These are phyloP conservation scores for Aspergillus uvarum DNA, from an alignment of 2,329 filamentous ascomycete species.

Conservation along the genomic window DNA sequence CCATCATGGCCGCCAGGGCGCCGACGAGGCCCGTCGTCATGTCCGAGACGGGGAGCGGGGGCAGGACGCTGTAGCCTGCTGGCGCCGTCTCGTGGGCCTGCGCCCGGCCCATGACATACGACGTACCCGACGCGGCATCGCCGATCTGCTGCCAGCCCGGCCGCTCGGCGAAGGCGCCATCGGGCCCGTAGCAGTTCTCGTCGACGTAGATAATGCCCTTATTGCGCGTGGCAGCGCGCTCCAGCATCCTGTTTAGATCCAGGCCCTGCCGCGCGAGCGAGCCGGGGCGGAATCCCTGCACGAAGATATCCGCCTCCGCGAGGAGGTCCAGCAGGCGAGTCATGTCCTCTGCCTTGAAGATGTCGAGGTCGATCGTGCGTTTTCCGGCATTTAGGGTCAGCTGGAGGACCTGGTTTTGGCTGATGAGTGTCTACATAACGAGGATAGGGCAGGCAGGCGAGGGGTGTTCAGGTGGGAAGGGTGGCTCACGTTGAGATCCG, in stretches of 20 bases:
- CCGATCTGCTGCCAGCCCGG: constrained; percentile 54
- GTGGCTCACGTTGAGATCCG: constrained; percentile 31
- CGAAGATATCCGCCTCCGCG: constrained; percentile 52
- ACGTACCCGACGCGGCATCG: constrained; percentile 41
- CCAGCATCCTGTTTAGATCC: constrained; percentile 39
- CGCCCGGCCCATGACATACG: constrained; percentile 35
- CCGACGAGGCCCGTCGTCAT: constrained; percentile 14
- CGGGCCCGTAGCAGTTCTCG: constrained; percentile 52
- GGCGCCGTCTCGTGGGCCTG: constrained; percentile 17
- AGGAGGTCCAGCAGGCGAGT: constrained; percentile 43
- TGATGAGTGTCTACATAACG: too few relatives aligned
- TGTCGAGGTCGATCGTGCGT: constrained; percentile 41
- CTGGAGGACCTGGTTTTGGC: background rate
- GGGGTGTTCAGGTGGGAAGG: too few relatives aligned
- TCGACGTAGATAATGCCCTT: constrained; percentile 48
- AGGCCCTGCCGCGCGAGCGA: constrained; percentile 30
- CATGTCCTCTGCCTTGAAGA: constrained; percentile 42
- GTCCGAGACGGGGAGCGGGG: constrained; percentile 15
- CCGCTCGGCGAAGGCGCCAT: constrained; percentile 46
- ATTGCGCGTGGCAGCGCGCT: constrained; percentile 39
- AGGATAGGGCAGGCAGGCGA: too few relatives aligned
- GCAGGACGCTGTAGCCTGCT: constrained; percentile 11
- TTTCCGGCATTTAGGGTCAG: constrained; percentile 14
- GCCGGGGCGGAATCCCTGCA: constrained; percentile 53
- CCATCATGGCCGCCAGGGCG: constrained; percentile 11